A percentile compares a stretch with the other conserved stretches of the same genome.
Conservation (phyloP, 2,329 filamentous ascomycete genomes). For the Fusarium transvaalense region DNA sequence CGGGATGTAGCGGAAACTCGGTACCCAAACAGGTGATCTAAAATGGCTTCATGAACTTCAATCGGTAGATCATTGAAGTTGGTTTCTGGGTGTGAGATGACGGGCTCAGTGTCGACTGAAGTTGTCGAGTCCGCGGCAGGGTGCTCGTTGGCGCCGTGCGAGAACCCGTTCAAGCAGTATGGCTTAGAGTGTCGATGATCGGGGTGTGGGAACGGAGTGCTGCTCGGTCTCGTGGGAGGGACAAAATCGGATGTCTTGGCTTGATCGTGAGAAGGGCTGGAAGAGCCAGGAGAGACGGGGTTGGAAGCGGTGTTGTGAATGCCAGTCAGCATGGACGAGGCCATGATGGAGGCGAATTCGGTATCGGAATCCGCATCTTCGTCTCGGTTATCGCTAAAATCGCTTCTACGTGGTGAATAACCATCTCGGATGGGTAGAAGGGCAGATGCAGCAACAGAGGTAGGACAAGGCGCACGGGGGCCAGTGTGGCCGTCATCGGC, state of each 20-base stretch:
- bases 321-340: conserved; percentile 53
- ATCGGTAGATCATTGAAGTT: conserved; percentile 69
- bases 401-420: conserved; percentile 37
- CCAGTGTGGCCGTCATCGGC: conserved; percentile 38
- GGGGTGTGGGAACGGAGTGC: conserved; percentile 70
- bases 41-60: conserved; percentile 78
- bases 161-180: conserved; percentile 46
- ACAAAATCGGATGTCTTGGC: conserved; percentile 56
- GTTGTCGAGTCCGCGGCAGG: conserved; percentile 31
- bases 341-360: conserved; percentile 55
- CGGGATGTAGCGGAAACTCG: conserved; percentile 71
- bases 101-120: conserved; percentile 34
- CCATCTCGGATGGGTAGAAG: conserved; percentile 44
- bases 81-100: conserved; percentile 38
- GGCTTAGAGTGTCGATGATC: conserved; percentile 58
- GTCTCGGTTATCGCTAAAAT: conserved; percentile 28
- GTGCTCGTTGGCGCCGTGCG: conserved; percentile 40
- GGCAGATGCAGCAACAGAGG: conserved; percentile 39
- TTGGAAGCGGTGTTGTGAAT: conserved; percentile 62
- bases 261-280: conserved; percentile 64
- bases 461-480: conserved; percentile 35
- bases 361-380: conserved; percentile 47
- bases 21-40: conserved; percentile 79
- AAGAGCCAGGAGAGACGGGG: conserved; percentile 66
- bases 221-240: conserved; percentile 64